phyloP scores from a whole-genome alignment of 2,329 filamentous ascomycete genomes.

The Paecilomyces variotii region DNA sequence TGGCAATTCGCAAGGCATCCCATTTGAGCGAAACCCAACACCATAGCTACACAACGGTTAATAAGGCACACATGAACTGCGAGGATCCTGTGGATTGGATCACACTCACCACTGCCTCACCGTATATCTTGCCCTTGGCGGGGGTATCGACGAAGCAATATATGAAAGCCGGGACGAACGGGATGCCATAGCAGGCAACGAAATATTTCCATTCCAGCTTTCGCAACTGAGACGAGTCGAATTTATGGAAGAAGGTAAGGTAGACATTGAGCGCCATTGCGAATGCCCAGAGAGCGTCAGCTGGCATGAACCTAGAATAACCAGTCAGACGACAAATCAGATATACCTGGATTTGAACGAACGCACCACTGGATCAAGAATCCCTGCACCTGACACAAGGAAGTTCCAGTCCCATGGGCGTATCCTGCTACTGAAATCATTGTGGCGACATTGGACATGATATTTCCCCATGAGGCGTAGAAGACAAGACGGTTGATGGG shows the following conservation, averaged over 20 bases:
- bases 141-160: conserved; percentile 57
- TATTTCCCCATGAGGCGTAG: conserved; percentile 74
- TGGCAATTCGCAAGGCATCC: conserved; percentile 63
- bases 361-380: conserved; percentile 76
- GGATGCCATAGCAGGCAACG: conserved; percentile 62
- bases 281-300: conserved; percentile 68
- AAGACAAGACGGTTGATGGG: conserved; percentile 83
- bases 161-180: conserved; percentile 58
- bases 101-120: conserved; percentile 53
- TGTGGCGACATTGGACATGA: conserved; percentile 68
- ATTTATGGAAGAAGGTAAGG: conserved; percentile 70
- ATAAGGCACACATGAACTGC: background rate
- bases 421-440: conserved; percentile 61
- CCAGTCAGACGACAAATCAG: conserved; percentile 4
- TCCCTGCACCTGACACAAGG: conserved; percentile 67
- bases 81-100: background rate
- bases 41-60: conserved; percentile 53
- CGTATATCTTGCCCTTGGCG: conserved; percentile 57
- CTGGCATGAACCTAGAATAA: conserved; percentile 61
- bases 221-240: conserved; percentile 55
- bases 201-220: conserved; percentile 65
- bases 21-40: conserved; percentile 66
- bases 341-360: background rate
- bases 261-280: conserved; percentile 81
- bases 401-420: conserved; percentile 37